Base-by-base conservation (phyloP, 108 stramenopile genomes). In the Conticribra guillardii region DNA sequence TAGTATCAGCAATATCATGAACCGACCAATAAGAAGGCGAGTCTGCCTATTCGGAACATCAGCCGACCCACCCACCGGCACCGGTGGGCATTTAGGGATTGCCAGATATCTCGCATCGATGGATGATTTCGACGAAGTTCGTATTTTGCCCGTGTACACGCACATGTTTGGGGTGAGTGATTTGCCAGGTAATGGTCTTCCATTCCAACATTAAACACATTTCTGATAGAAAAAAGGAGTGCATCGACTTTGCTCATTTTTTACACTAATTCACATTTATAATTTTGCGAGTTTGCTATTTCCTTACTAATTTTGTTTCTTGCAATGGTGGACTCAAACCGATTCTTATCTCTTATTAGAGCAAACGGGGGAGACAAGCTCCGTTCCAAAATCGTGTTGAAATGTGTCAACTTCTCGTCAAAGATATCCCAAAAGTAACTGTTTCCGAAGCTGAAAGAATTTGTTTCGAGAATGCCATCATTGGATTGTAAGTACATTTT, bases 51-150 rank as follows among this genome's bases (percentile, higher is more conserved):
- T 92, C 74, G 93, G 93, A 15, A 74, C 82, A 2, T 95, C 93
- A 5, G 93, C 90, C 51, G 88, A 95, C 77, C 93, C 93, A 29
- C 93, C 93, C 19, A 95, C 93, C 3, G 90, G 93, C 16, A 47
- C 54, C 2, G 90, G 86, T 18, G 93, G 90, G 0, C 93, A 95
- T 67, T 64, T 81, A 1, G 93, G 89, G n/a, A 89, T 95, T 14
- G 89, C 85, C 0, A 26, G 60, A 45, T 86, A 62, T 60, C 76
- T 68, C 9, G 67, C 67, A 24, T 86, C 56, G 0, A 60, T 63
- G 50, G 58, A 77, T 1, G 32, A 67, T 0, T 92, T 85, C 46
- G 86, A 95, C 61, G 86, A 92, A 73, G 71, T 95, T 37, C 83
- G 87, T 44, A 71, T 95, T 3, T 28, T 95, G 49, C 93, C 93